These are phyloP conservation scores for Myxozyma vanderwaltii DNA, from an alignment of 805 yeast species.

Conservation along the genomic window DNA sequence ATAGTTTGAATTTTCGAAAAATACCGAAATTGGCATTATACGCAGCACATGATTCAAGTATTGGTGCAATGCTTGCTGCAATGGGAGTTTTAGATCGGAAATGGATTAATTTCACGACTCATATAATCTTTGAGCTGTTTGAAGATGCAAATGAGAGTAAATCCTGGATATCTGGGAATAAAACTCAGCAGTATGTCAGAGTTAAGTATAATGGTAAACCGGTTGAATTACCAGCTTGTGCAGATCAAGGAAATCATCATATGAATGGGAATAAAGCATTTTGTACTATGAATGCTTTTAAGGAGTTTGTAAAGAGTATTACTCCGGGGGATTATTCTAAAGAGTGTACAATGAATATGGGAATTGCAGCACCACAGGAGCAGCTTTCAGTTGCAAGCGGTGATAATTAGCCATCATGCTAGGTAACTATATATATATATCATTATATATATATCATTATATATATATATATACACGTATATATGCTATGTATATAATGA, in stretches of 20 bases:
- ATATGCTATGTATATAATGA: too few species aligned
- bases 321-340: constrained; percentile 6
- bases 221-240: constrained; percentile 28
- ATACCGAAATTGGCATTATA: constrained; percentile 29
- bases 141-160: not conserved
- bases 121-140: constrained; percentile 31
- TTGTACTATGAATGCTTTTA: constrained; percentile 25
- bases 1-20: not conserved
- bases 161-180: not conserved
- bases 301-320: constrained; percentile 11
- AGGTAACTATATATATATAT: too few species aligned
- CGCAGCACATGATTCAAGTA: constrained; percentile 34
- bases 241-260: constrained; percentile 17
- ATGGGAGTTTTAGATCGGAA: constrained; percentile 32
- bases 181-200: constrained; percentile 22
- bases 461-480: too few species aligned
- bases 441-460: too few species aligned
- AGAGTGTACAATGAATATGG: constrained; percentile 9
- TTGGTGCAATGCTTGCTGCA: constrained; percentile 33
- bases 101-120: constrained; percentile 34
- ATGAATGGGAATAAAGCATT: constrained; percentile 10
- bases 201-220: constrained; percentile 33
- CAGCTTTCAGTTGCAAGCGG: not conserved
- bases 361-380: not conserved
- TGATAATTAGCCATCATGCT: not conserved